Base-by-base conservation (phyloP, 2,329 filamentous ascomycete species). In the Xylaria sp. region DNA sequence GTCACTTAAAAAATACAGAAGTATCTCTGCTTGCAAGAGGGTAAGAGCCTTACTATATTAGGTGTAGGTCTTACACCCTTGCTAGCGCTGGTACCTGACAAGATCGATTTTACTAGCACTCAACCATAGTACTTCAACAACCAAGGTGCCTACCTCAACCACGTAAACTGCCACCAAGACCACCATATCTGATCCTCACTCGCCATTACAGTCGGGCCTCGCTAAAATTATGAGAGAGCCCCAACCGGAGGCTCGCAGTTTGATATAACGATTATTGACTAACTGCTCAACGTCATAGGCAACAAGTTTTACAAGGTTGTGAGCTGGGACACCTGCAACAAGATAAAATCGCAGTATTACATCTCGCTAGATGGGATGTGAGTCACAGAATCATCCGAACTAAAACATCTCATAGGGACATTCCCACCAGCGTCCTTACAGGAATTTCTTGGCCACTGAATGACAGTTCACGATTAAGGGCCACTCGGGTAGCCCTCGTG, bases 401-500 rank as follows among this genome's bases (percentile, higher is more conserved):
- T n/a, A n/a, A n/a, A n/a, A n/a, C n/a, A n/a, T n/a, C n/a, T n/a
- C n/a, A n/a, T n/a, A n/a, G n/a, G n/a, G n/a, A n/a, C 70, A 73
- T 75, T 0, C 71, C 71, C 1, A 75, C 65, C 0, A 71, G 70
- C 9, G 71, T 74, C 11, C 69, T 67, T 0, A 66, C 64, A 1
- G 70, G 69, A 8, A 75, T 74, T 0, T 17, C 37, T 65, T 68
- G 72, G 9, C 67, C 11, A 0, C 57, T 42, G 51, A 71, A 73
- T 1, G 59, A 4, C 0, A 73, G 49, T 12, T 70, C 68, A 2
- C 64, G 40, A 15, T 71, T 59, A 0, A 79, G 78, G 0, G 80
- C 76, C 2, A 79, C 66, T 0, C 82, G 79, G 43, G 80, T 76
- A 3, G 80, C 70, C 0, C 78, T 69, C 25, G 79, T 75, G 3